Conservation (phyloP, 2,329 filamentous ascomycete genomes). For the Pseudocercospora eumusae region DNA sequence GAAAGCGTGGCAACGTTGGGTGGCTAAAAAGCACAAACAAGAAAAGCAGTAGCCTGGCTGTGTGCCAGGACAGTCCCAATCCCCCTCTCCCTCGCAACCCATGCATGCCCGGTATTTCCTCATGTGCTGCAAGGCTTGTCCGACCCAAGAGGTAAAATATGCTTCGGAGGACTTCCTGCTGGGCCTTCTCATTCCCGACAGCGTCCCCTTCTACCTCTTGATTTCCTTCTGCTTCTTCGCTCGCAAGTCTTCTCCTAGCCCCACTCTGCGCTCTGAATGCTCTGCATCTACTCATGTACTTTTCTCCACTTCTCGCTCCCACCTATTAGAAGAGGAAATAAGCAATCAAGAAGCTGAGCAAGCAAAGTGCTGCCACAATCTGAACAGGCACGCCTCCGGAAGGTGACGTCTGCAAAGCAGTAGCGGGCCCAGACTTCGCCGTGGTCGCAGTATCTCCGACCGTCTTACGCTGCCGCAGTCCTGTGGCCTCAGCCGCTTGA, state of each 20-base stretch:
- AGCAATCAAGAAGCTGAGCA: conserved; percentile 88
- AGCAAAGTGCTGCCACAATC: conserved; percentile 77
- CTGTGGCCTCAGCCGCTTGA: conserved; percentile 59
- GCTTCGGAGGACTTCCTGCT: not conserved
- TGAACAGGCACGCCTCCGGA: conserved; percentile 80
- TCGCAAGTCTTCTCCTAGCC: not conserved
- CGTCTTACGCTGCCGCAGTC: conserved; percentile 75
- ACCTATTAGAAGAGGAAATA: conserved; percentile 84
- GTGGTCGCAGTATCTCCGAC: conserved; percentile 21
- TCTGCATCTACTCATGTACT: not conserved
- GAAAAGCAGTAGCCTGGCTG: conserved; percentile 1
- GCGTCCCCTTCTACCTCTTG: not conserved
- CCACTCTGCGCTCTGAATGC: not conserved
- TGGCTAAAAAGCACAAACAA: conserved; percentile 5
- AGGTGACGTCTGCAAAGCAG: conserved; percentile 31
- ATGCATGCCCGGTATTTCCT: conserved; percentile 8
- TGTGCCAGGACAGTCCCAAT: conserved; percentile 6
- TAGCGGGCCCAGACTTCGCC: conserved; percentile 25
- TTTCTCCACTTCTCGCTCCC: not conserved
- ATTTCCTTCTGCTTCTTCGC: not conserved
- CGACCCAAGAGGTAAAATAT: conserved; percentile 1
- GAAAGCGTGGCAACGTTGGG: conserved; percentile 1
- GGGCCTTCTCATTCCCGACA: not conserved
- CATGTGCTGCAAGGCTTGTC: not conserved
- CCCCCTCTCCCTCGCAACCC: conserved; percentile 1